These are phyloP conservation scores for Plantago ovata DNA, from an alignment of 257 asterid species.

Conservation along the genomic window DNA sequence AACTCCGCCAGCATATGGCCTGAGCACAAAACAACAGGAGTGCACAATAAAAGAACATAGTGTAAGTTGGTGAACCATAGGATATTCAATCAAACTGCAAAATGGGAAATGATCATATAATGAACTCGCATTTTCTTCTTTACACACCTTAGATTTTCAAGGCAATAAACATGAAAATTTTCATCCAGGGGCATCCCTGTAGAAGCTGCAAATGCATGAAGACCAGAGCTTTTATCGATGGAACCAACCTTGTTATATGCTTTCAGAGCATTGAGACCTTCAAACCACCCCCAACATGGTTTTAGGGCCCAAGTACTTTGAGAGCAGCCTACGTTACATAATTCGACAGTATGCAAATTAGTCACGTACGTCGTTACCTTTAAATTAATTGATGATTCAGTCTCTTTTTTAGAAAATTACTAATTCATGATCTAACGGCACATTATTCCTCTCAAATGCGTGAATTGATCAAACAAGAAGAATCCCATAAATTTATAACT, in stretches of 20 bases:
- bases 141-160: constrained; percentile 62
- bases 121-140: constrained; percentile 8
- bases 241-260: constrained; percentile 54
- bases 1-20: constrained; percentile 66
- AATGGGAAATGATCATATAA: not conserved
- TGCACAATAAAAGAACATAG: constrained; percentile 7
- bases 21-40: constrained; percentile 26
- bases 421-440: too few species aligned
- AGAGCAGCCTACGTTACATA: constrained; percentile 51
- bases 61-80: constrained; percentile 3
- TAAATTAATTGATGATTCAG: too few species aligned
- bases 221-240: constrained; percentile 42
- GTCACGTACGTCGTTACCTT: not conserved
- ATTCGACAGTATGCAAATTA: constrained; percentile 18
- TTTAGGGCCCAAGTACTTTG: constrained; percentile 71
- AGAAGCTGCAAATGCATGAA: constrained; percentile 57
- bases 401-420: too few species aligned
- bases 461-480: too few species aligned
- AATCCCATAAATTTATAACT: too few species aligned
- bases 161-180: constrained; percentile 55
- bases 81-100: constrained; percentile 16
- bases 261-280: constrained; percentile 59
- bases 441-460: too few species aligned
- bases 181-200: constrained; percentile 48
- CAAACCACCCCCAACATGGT: constrained; percentile 77